Evolutionary conservation across 73 alveolate species (phyloP), one percentile per base, ranked within the genome.

Genomic region (Stentor roeselii): DNA sequence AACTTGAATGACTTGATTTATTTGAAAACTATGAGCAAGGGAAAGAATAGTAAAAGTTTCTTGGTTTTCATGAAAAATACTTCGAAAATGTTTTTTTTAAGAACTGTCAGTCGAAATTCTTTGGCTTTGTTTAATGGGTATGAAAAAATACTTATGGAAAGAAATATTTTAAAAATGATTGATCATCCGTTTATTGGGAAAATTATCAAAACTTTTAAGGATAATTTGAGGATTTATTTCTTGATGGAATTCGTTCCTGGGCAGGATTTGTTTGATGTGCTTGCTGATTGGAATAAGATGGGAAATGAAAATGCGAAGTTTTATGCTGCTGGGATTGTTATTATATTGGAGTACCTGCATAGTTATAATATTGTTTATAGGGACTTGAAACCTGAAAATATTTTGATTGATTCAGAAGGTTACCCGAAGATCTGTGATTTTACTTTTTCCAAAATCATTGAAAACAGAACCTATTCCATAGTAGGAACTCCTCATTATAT

Each of bases 401-500:
- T 76, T 39, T 27, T 67, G 74, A 76, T 76, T n/a, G 67, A 76
- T 76, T 31, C 21, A 39, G 0, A 32, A 21, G 84, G 84, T 1
- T 76, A 76, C 3, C 74, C 34, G 67, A 76, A 39, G 2, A 32
- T 76, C 36, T 37, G 30, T 14, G 84, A 76, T 76, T 76, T 1
- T 39, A 38, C 36, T 15, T 36, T 31, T 21, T 78, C 84, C 34
- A 76, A 76, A 41, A 39, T 76, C 21, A 34, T 76, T 76, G 84
- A 76, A n/a, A 40, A 38, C 11, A 76, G 84, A 39, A 35, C 75
- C 34, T 76, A 76, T 76, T 27, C 67, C 21, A 39, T 39, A 0
- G 60, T 76, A 37, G 84, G 84, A 21, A 76, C 84, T n/a, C 84
- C 84, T 21, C 67, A 76, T 76, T 76, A 76, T 41, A 76, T 41